Conservation (phyloP, 768 basidiomycete species). For the Mrakia frigida region DNA sequence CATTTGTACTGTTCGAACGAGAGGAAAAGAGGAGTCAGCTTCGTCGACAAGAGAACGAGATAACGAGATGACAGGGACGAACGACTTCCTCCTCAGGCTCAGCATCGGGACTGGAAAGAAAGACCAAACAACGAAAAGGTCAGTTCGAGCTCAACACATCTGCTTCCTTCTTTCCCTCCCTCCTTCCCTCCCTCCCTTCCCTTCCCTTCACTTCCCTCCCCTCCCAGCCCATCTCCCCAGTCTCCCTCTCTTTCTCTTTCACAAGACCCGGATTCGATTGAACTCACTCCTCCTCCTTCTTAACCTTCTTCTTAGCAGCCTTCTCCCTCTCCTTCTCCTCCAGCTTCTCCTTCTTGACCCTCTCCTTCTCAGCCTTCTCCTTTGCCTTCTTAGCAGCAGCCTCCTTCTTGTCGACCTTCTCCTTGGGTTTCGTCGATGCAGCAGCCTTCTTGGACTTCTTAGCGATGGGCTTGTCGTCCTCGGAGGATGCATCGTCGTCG, state of each 20-base stretch:
- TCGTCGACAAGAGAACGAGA: background rate
- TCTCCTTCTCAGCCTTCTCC: conserved; percentile 15
- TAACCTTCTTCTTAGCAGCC: background rate
- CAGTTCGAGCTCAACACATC: conserved; percentile 37
- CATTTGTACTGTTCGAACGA: conserved; percentile 55
- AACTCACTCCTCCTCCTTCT: background rate
- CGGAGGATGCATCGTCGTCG: background rate
- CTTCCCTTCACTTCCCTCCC: too few relatives aligned
- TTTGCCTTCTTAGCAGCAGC: conserved; percentile 10
- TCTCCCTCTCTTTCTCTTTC: too few relatives aligned
- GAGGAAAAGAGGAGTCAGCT: background rate
- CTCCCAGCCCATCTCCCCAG: too few relatives aligned
- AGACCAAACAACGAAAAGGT: background rate
- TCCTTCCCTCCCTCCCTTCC: too few relatives aligned
- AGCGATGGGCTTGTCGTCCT: conserved; percentile 27
- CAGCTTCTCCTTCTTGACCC: conserved; percentile 46
- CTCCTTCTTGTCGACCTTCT: conserved; percentile 40
- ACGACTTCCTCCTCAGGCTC: conserved; percentile 50
- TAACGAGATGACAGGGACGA: background rate
- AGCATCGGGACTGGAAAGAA: conserved; percentile 40
- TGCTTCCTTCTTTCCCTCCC: too few relatives aligned
- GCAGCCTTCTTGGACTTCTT: conserved; percentile 37
- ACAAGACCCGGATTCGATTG: too few relatives aligned
- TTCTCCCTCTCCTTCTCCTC: conserved; percentile 40
- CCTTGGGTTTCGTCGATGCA: conserved; percentile 48